phyloP scores from a whole-genome alignment of 495 filamentous ascomycete genomes.

The Penicillium alfredii region DNA sequence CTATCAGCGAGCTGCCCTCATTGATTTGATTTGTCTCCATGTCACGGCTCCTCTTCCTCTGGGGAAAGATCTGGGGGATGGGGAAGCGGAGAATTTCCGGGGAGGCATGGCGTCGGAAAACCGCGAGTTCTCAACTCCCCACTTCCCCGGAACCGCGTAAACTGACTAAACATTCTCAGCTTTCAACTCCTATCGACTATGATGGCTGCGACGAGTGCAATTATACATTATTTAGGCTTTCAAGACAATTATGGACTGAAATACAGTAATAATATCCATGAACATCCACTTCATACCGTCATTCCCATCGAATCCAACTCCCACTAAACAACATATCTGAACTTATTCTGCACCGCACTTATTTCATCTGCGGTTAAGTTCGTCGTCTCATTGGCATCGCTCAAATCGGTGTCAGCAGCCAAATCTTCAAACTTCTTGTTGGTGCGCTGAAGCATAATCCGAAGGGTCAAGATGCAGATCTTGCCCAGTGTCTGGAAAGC shows the following conservation, averaged over 20 bases:
- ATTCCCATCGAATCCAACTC: neutral
- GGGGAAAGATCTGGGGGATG: neutral
- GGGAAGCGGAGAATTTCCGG: neutral
- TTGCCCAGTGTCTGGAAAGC: conserved; percentile 13
- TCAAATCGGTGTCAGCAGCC: conserved; percentile 5
- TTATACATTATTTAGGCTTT: no score
- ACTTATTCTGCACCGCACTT: conserved; percentile 14
- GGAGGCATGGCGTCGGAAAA: neutral
- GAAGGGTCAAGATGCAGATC: conserved; percentile 13
- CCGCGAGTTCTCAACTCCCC: neutral
- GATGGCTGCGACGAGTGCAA: no score
- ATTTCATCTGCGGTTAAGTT: conserved; percentile 9
- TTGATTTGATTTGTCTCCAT: neutral
- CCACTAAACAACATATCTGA: conserved; percentile 16
- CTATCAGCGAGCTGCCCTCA: neutral
- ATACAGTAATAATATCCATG: neutral
- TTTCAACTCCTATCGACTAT: neutral
- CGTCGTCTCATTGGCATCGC: conserved; percentile 5
- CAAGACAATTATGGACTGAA: no score
- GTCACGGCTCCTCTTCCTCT: neutral
- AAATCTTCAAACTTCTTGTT: conserved; percentile 17
- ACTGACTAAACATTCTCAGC: neutral
- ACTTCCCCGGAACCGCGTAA: neutral
- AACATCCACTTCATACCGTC: neutral
- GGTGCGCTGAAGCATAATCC: conserved; percentile 4